Evolutionary conservation across 768 basidiomycete species (phyloP).

Genomic region (Russula foetens): DNA sequence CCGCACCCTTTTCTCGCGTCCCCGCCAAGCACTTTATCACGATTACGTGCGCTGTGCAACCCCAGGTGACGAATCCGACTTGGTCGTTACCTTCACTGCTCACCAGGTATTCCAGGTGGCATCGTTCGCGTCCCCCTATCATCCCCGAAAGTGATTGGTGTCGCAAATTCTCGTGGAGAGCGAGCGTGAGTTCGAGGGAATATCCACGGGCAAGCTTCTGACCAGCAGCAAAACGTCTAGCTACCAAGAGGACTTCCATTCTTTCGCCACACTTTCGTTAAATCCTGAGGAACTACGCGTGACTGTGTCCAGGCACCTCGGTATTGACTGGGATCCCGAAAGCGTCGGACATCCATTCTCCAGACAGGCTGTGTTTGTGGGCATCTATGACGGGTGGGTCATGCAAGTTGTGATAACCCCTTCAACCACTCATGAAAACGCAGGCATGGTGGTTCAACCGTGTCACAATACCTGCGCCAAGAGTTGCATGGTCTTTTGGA

Average conservation of each 20-base stretch:
- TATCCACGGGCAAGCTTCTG: conserved; percentile 4
- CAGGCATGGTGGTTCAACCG: conserved; percentile 88
- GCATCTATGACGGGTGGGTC: conserved; percentile 84
- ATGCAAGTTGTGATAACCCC: not conserved
- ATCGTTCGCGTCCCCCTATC: conserved; percentile 59
- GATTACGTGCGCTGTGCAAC: conserved; percentile 55
- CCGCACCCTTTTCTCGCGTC: not conserved
- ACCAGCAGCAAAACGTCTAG: conserved; percentile 35
- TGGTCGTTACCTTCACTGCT: conserved; percentile 5
- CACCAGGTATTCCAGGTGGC: conserved; percentile 38
- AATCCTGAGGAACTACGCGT: conserved; percentile 64
- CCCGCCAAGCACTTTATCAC: conserved; percentile 39
- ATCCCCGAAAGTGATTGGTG: conserved; percentile 72
- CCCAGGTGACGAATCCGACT: conserved; percentile 29
- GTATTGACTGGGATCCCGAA: conserved; percentile 66
- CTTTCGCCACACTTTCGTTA: conserved; percentile 67
- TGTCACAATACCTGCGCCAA: conserved; percentile 77
- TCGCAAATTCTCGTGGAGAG: conserved; percentile 67
- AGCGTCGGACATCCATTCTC: conserved; percentile 46
- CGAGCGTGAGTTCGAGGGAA: conserved; percentile 42
- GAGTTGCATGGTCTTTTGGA: conserved; percentile 84
- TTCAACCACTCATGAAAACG: not conserved
- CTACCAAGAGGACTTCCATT: conserved; percentile 85
- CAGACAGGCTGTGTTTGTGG: conserved; percentile 75
- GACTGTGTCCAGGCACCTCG: conserved; percentile 53